phyloP scores from a whole-genome alignment of 805 yeast genomes.

The Barnettozyma siamensis region DNA sequence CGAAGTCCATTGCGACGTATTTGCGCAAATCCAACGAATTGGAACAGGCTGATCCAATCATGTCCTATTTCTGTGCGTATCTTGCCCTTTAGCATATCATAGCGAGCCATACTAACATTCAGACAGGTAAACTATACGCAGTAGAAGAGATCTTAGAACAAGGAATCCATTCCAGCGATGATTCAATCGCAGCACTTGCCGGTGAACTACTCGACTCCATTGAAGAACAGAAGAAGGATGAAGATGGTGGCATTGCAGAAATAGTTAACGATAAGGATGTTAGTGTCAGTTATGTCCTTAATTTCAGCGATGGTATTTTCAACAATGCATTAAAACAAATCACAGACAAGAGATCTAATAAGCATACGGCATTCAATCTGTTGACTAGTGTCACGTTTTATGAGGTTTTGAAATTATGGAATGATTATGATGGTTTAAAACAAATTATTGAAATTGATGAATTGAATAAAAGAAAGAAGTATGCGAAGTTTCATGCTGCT shows the following conservation, averaged over 20 bases:
- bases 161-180: slow-evolving; percentile 51
- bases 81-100: background rate
- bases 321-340: slow-evolving; percentile 45
- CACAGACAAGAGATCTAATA: slow-evolving; percentile 36
- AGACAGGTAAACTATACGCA: slow-evolving; percentile 44
- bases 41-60: slow-evolving; percentile 50
- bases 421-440: slow-evolving; percentile 2
- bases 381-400: slow-evolving; percentile 51
- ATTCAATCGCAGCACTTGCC: slow-evolving; percentile 55
- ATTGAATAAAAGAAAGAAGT: slow-evolving; percentile 40
- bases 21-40: slow-evolving; percentile 55
- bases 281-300: slow-evolving; percentile 48
- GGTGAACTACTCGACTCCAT: slow-evolving; percentile 61
- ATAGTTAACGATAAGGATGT: slow-evolving; percentile 56
- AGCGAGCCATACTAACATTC: background rate
- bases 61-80: slow-evolving; percentile 65
- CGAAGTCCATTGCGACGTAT: slow-evolving; percentile 31
- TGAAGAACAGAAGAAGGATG: slow-evolving; percentile 46
- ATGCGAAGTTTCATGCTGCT: slow-evolving; percentile 57
- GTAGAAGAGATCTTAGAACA: slow-evolving; percentile 63
- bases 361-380: slow-evolving; percentile 44
- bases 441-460: slow-evolving; percentile 27
- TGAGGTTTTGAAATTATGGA: slow-evolving; percentile 44
- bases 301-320: slow-evolving; percentile 56
- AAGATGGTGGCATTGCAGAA: slow-evolving; percentile 32